Conservation (phyloP, 2,329 filamentous ascomycete genomes). For the Botryotinia globosa region DNA sequence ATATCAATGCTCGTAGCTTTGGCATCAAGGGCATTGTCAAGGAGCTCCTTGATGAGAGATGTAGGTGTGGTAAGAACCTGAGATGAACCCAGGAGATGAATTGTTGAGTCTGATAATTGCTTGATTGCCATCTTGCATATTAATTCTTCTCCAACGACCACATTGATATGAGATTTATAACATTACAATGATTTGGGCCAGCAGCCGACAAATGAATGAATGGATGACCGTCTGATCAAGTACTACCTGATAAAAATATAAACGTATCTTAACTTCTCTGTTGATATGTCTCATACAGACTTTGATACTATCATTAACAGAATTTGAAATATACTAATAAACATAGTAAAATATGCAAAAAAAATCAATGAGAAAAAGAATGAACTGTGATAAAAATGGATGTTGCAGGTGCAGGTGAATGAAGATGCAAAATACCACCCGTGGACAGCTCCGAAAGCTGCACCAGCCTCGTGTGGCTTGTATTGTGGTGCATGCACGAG, state of each 20-base stretch:
- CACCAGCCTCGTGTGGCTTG: constrained; percentile 14
- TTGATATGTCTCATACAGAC: neutral
- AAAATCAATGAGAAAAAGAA: neutral
- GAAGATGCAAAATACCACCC: neutral
- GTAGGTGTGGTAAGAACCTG: constrained; percentile 58
- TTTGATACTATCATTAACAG: neutral
- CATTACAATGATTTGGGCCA: neutral
- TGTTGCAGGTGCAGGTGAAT: neutral
- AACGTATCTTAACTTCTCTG: neutral
- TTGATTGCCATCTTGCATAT: constrained; percentile 42
- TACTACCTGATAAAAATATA: constrained; percentile 2
- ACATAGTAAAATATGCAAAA: neutral
- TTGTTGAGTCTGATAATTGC: constrained; percentile 48
- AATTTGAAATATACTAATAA: neutral
- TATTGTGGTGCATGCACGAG: neutral
- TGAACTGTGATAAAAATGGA: neutral
- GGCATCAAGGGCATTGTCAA: constrained; percentile 76
- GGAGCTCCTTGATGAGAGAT: constrained; percentile 69
- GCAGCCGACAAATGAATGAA: neutral
- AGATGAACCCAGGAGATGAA: constrained; percentile 58
- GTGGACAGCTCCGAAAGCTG: too few species aligned
- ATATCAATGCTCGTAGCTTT: constrained; percentile 64
- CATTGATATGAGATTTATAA: neutral
- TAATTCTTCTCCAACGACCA: too few species aligned
- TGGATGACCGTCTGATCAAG: neutral